Base-by-base conservation (phyloP, 768 basidiomycete species). In the Crucibulum laeve region DNA sequence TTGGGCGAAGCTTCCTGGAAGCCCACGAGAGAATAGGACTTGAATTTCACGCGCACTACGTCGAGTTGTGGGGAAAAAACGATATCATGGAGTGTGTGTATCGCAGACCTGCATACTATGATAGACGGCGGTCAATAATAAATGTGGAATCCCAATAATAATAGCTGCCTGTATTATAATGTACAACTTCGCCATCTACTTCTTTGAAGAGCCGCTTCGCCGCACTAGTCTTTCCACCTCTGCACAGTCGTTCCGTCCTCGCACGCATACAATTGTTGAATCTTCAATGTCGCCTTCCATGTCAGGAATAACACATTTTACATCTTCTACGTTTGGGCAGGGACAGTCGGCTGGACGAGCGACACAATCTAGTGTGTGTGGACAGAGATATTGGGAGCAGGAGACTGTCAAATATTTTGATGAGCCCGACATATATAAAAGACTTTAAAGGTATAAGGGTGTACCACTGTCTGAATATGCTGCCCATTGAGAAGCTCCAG, bases 311-410 rank as follows among this genome's bases (percentile, higher is more conserved):
- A 78, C 57, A 55, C 89, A 91, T 58, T 83, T 89, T 53, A 87
- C 68, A 53, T 91, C 89, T 55, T 90, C 77, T 5, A 71, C 66
- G 53, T 82, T 71, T 3, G 88, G 87, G 61, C 89, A 91, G 1
- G 89, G 87, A 53, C 89, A 91, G 33, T 87, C 76, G n/a, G 65
- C 60, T 10, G 77, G 84, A 38, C 62, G 64, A 1, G 61, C 50
- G 7, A 84, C 88, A 49, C 89, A 91, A 43, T 79, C 76, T 36
- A 90, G 67, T 15, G 86, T 89, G 35, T 73, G 68, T 10, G 86
- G 88, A 57, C 89, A 91, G 15, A 91, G 67, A 57, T 91, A 91
- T 38, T 72, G 68, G 6, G 85, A 74, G 56, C 89, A 91, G 22
- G 79, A 59, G 3, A 87, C 89, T 91, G 22, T 11, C 14, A 42